phyloP scores from a whole-genome alignment of 2,329 filamentous ascomycete species.

The Raffaelea ambrosiae region DNA sequence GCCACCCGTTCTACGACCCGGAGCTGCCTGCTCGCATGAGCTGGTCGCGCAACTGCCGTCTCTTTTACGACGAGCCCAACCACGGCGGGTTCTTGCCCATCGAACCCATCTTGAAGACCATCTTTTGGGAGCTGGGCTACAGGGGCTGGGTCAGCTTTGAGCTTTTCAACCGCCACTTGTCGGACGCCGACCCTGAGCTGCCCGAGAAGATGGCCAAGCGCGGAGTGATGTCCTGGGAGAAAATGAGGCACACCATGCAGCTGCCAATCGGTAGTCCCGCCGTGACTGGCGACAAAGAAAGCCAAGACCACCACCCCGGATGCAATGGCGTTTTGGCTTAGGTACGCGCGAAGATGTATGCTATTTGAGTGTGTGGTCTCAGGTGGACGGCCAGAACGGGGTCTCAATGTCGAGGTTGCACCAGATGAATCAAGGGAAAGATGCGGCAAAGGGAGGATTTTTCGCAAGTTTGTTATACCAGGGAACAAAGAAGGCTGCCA shows the following conservation, averaged over 20 bases:
- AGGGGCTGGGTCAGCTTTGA: slow-evolving; percentile 52
- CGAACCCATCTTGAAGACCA: slow-evolving; percentile 38
- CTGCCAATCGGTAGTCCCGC: too few species aligned
- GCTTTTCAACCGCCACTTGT: slow-evolving; percentile 46
- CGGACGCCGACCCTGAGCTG: slow-evolving; percentile 31
- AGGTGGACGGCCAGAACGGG: too few species aligned
- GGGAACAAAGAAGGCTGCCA: too few species aligned
- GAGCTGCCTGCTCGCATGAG: slow-evolving; percentile 51
- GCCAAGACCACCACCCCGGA: too few species aligned
- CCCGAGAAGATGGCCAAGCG: slow-evolving; percentile 43
- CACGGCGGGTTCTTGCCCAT: slow-evolving; percentile 52
- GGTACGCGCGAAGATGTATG: too few species aligned
- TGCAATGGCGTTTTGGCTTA: too few species aligned
- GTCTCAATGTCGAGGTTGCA: too few species aligned
- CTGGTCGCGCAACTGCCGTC: slow-evolving; percentile 53
- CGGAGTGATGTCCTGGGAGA: slow-evolving; percentile 42
- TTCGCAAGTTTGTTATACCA: too few species aligned
- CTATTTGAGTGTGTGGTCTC: too few species aligned
- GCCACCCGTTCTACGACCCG: slow-evolving; percentile 43
- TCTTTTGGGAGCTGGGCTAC: slow-evolving; percentile 47
- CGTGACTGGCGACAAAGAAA: too few species aligned
- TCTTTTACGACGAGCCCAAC: slow-evolving; percentile 49
- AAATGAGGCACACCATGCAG: slow-evolving; percentile 6
- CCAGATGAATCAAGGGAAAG: too few species aligned
- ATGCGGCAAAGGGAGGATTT: too few species aligned